Percentiles rank a stretch among this genome's conserved stretches.
Evolutionary conservation across 148 eudicot genomes (phyloP).

Genomic region (Diospyros lotus): DNA sequence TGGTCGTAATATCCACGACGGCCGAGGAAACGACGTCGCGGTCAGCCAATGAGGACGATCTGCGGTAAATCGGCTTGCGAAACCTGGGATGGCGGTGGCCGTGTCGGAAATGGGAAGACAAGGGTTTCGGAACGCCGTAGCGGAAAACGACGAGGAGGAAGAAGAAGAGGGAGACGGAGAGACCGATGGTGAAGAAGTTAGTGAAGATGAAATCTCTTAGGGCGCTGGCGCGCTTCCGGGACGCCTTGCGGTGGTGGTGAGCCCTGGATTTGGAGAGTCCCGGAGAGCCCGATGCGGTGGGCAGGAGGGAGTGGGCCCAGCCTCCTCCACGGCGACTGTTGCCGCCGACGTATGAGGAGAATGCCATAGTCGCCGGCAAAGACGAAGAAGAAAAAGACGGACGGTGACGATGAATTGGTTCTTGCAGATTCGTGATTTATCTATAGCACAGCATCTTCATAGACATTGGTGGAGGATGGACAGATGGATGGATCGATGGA

Average conservation of each 20-base stretch:
- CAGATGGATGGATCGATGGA: too few relatives aligned
- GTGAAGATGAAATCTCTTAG: slow-evolving; percentile 52
- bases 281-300: slow-evolving; percentile 26
- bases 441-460: background rate
- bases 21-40: slow-evolving; percentile 31
- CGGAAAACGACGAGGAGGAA: slow-evolving; percentile 47
- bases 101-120: slow-evolving; percentile 19
- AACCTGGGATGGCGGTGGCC: slow-evolving; percentile 19
- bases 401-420: background rate
- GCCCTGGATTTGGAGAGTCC: slow-evolving; percentile 32
- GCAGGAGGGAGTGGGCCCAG: slow-evolving; percentile 67
- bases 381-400: background rate
- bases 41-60: slow-evolving; percentile 19
- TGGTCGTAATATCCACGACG: slow-evolving; percentile 72
- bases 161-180: slow-evolving; percentile 51
- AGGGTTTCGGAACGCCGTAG: slow-evolving; percentile 38
- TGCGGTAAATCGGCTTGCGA: slow-evolving; percentile 38
- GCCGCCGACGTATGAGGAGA: slow-evolving; percentile 64
- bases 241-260: slow-evolving; percentile 27
- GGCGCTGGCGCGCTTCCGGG: slow-evolving; percentile 34
- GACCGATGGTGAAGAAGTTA: slow-evolving; percentile 63
- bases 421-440: background rate
- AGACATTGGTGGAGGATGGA: background rate
- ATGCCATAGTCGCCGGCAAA: slow-evolving; percentile 36
- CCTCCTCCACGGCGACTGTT: slow-evolving; percentile 47